Evolutionary conservation across 345 rosid genomes (phyloP).

Genomic region (Gossypium rotundifolium): DNA sequence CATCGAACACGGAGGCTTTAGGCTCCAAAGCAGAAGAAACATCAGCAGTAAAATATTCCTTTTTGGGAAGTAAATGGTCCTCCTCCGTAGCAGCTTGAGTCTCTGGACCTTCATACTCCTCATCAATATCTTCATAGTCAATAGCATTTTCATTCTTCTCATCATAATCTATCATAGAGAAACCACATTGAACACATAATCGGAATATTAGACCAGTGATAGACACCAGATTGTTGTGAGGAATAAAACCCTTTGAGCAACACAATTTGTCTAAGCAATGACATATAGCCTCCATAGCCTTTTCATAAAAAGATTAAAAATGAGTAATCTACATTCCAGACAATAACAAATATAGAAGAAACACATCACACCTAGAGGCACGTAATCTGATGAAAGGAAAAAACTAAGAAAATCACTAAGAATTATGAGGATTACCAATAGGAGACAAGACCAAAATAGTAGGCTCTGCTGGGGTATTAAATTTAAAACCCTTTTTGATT

Average conservation of each 20-base stretch:
- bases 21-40: slow-evolving; percentile 40
- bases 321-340: not conserved
- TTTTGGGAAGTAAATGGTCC: slow-evolving; percentile 68
- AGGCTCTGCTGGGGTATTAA: not conserved
- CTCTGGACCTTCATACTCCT: slow-evolving; percentile 92
- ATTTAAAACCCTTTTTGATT: not conserved
- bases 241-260: not conserved
- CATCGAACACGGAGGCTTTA: slow-evolving; percentile 57
- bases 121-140: slow-evolving; percentile 94
- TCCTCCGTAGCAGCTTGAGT: slow-evolving; percentile 71
- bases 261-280: not conserved
- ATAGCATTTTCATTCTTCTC: slow-evolving; percentile 92
- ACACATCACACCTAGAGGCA: not conserved
- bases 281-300: not conserved
- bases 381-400: not conserved
- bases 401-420: not conserved
- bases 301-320: not conserved
- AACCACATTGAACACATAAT: slow-evolving; percentile 24
- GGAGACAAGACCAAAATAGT: not conserved
- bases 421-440: not conserved
- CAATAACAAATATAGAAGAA: not conserved
- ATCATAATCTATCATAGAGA: slow-evolving; percentile 64
- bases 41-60: slow-evolving; percentile 52
- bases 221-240: not conserved
- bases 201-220: slow-evolving; percentile 16